Percentiles rank a stretch among this genome's conserved stretches.
Conservation (phyloP, 495 filamentous ascomycete species). For the Tuber brumale region DNA sequence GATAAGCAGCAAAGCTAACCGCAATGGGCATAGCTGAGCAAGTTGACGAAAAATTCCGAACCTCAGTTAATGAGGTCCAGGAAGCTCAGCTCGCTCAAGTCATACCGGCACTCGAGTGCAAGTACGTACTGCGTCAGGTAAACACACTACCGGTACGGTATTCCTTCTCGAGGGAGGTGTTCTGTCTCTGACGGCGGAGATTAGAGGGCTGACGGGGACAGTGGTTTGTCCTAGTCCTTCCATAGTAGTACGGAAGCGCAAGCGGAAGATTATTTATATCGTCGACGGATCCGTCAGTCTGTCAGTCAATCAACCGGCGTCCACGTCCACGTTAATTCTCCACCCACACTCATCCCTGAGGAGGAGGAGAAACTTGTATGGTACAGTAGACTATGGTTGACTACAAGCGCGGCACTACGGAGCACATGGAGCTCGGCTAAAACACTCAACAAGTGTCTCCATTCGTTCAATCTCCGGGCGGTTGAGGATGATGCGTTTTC, state of each 20-base stretch:
- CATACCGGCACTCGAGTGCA: too few species aligned
- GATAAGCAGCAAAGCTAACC: too few species aligned
- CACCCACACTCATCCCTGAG: background rate
- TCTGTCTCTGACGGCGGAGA: too few species aligned
- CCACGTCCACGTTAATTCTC: background rate
- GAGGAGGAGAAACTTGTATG: background rate
- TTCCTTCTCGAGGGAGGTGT: too few species aligned
- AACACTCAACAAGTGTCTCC: background rate
- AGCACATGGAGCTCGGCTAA: background rate
- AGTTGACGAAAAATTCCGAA: background rate
- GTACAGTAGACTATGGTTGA: too few species aligned
- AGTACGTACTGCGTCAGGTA: too few species aligned
- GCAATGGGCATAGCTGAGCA: background rate
- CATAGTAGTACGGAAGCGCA: background rate
- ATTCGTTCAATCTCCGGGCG: background rate
- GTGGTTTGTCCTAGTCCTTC: too few species aligned
- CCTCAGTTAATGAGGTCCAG: background rate
- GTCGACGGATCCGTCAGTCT: background rate
- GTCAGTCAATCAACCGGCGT: background rate
- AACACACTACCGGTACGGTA: conserved; percentile 4
- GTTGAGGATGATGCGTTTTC: background rate
- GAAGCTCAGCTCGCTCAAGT: too few species aligned
- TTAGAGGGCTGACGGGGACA: too few species aligned
- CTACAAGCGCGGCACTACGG: background rate
- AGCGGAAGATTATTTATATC: background rate